phyloP scores from a whole-genome alignment of 1,284 basidiomycete genomes.

The Abortiporus biennis region DNA sequence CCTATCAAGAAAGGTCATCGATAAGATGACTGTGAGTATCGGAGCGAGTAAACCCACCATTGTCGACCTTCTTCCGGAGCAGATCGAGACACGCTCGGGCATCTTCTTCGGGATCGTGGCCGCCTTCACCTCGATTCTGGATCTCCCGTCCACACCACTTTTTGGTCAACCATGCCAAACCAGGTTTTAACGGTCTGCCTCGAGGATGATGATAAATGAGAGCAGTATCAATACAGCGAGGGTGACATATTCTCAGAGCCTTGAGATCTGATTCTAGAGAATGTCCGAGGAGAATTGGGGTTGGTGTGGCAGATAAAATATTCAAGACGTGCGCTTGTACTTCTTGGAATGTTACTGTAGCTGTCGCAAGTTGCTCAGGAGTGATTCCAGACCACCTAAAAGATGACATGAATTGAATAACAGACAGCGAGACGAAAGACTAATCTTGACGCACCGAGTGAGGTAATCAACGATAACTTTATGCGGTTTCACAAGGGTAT shows the following conservation, averaged over 20 bases:
- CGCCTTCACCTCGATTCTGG: constrained; percentile 69
- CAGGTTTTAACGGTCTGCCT: constrained; percentile 85
- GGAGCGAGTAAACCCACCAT: constrained; percentile 37
- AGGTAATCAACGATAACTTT: constrained; percentile 84
- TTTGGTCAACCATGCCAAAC: constrained; percentile 86
- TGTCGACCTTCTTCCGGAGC: constrained; percentile 71
- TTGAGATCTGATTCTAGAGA: constrained; percentile 89
- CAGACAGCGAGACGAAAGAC: neutral
- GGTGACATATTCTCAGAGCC: constrained; percentile 78
- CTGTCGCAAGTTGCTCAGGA: constrained; percentile 53
- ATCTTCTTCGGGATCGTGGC: constrained; percentile 91
- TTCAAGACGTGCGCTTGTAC: constrained; percentile 67
- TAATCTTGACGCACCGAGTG: constrained; percentile 53
- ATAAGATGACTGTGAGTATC: neutral
- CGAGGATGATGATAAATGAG: constrained; percentile 85
- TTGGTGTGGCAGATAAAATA: constrained; percentile 46
- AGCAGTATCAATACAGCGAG: constrained; percentile 85
- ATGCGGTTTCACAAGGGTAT: constrained; percentile 80
- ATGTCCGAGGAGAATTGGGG: constrained; percentile 88
- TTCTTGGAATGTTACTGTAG: constrained; percentile 71
- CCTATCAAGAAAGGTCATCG: constrained; percentile 28
- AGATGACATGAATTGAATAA: neutral
- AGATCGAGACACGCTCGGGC: constrained; percentile 83
- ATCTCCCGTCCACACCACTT: constrained; percentile 88
- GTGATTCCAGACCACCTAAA: constrained; percentile 88